Evolutionary conservation across 306 rosid genomes (phyloP).

Genomic region (Neltuma alba): DNA sequence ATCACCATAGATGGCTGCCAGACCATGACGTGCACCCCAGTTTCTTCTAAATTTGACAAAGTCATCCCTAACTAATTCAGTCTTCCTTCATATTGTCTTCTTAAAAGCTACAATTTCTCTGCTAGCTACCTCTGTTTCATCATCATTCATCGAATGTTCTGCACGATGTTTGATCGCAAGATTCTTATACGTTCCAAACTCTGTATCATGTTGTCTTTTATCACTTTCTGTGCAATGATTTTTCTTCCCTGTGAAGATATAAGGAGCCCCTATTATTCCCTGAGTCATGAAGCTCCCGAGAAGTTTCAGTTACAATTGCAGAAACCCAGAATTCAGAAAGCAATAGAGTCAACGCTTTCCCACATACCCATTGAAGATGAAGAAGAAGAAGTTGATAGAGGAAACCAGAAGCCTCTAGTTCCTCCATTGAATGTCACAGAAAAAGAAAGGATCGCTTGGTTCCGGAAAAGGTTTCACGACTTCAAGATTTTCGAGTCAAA

Average conservation of each 20-base stretch:
- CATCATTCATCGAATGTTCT: not conserved
- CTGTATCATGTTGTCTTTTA: slow-evolving; percentile 37
- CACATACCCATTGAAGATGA: slow-evolving; percentile 42
- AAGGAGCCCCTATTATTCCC: slow-evolving; percentile 30
- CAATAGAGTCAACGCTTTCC: slow-evolving; percentile 27
- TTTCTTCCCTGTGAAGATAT: slow-evolving; percentile 40
- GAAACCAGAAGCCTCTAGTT: slow-evolving; percentile 31
- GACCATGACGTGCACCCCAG: not conserved
- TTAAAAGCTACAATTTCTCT: not conserved
- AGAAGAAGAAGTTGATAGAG: slow-evolving; percentile 41
- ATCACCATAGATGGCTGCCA: too few species aligned
- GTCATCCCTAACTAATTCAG: not conserved
- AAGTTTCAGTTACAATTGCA: slow-evolving; percentile 10
- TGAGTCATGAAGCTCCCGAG: not conserved
- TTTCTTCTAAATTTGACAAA: not conserved
- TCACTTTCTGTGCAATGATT: slow-evolving; percentile 44
- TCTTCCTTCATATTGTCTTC: not conserved
- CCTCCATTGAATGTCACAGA: slow-evolving; percentile 52
- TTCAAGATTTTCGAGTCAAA: slow-evolving; percentile 56
- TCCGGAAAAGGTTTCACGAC: slow-evolving; percentile 36
- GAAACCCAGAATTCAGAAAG: slow-evolving; percentile 2
- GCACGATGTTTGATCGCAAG: not conserved
- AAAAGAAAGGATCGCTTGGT: slow-evolving; percentile 56
- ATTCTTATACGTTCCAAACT: slow-evolving; percentile 24
- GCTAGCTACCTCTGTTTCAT: not conserved